Conservation (phyloP, 192 early-diverging fungal species). For the Linnemannia zychae region DNA sequence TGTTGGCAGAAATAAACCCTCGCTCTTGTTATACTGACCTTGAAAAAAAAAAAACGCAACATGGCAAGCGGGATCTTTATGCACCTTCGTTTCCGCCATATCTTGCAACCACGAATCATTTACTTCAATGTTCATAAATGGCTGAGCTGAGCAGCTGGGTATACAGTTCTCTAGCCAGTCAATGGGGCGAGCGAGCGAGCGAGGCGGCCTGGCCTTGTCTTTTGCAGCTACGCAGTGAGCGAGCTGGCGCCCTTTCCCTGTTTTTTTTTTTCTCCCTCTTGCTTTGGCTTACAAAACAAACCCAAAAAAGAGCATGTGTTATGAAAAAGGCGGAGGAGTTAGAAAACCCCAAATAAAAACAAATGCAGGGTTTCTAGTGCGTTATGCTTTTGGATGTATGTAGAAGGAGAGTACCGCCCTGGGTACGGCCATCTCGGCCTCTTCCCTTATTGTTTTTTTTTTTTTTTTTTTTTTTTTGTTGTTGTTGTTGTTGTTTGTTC, state of each 20-base stretch:
- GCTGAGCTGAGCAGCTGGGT: slow-evolving; percentile 3
- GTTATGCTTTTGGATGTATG: background rate
- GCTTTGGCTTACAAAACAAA: background rate
- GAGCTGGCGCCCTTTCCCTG: too few species aligned
- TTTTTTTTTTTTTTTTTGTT: background rate
- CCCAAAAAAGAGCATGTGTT: background rate
- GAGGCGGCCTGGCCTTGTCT: too few species aligned
- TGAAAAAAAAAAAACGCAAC: background rate
- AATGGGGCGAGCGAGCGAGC: background rate
- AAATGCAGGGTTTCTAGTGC: background rate
- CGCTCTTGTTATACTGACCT: background rate
- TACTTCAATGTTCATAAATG: too few species aligned
- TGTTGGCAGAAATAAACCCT: background rate
- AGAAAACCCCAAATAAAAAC: background rate
- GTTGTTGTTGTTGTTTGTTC: too few species aligned
- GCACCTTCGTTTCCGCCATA: background rate
- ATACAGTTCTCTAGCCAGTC: too few species aligned
- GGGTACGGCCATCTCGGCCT: background rate
- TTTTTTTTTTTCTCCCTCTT: too few species aligned
- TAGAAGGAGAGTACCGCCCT: background rate
- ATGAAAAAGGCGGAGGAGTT: background rate
- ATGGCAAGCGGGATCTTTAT: background rate
- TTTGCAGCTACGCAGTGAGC: too few species aligned
- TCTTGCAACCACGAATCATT: background rate
- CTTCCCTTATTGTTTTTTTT: background rate